Evolutionary conservation across 176 grass and related monocot genomes (phyloP).

Genomic region (Puccinellia tenuiflora): DNA sequence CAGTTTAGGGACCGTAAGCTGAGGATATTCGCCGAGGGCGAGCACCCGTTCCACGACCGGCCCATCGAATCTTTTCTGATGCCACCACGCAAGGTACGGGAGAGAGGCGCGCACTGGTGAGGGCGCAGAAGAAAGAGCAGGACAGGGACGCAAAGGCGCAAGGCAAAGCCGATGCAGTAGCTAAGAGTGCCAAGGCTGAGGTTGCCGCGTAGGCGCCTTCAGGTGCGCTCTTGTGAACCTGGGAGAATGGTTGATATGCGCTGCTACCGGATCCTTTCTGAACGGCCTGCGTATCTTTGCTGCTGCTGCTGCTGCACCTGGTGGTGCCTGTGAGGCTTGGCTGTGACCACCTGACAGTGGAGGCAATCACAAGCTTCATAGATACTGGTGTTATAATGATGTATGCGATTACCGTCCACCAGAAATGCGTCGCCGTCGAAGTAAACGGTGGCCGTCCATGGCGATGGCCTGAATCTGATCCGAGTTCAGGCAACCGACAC

Average conservation of each 20-base stretch:
- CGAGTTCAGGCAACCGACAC: not conserved
- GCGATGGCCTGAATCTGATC: not conserved
- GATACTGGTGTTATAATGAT: not conserved
- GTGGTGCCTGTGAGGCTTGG: not conserved
- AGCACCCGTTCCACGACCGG: conserved; percentile 78
- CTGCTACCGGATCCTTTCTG: not conserved
- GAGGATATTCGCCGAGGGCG: conserved; percentile 66
- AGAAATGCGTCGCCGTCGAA: not conserved
- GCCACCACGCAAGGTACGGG: conserved; percentile 65
- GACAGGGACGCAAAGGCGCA: conserved; percentile 8
- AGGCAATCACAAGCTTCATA: not conserved
- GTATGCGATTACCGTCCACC: not conserved
- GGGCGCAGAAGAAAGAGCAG: conserved; percentile 92
- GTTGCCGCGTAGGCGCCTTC: conserved; percentile 17
- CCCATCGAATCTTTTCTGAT: conserved; percentile 62
- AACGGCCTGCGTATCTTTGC: not conserved
- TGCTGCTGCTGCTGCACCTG: not conserved
- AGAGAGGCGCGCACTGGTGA: conserved; percentile 68
- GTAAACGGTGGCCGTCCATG: not conserved
- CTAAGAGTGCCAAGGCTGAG: conserved; percentile 32
- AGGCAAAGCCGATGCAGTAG: conserved; percentile 45
- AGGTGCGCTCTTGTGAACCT: not conserved
- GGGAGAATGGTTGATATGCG: not conserved
- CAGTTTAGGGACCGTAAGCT: conserved; percentile 91
- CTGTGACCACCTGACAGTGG: not conserved